Evolutionary conservation across 1,139 yeast genomes (phyloP), one percentile per base, ranked within the genome.

Genomic region (Yarrowia galli): DNA sequence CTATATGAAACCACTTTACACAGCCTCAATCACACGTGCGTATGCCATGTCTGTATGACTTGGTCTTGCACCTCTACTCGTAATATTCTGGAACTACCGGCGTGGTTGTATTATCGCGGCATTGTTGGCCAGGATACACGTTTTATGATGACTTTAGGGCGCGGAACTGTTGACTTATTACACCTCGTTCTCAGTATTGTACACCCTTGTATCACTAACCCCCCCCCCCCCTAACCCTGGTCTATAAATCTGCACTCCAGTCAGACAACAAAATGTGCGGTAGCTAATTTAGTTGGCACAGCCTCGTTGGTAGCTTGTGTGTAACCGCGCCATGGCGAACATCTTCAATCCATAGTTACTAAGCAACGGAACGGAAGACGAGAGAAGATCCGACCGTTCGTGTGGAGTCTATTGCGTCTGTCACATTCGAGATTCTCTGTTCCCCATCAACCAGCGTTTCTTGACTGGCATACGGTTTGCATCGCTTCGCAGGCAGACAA

Each of bases 401-500:
- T 53, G 60, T 23, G 45, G 60, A 53, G 60, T 53, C 35, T 35
- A 15, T 16, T 51, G 58, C 60, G 32, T 53, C 60, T 53, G 23
- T 28, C 18, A 22, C 13, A 22, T n/a, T 13, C 3, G 12, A 9
- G 35, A 28, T 6, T 4, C 12, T n/a, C 16, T 12, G 20, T 49
- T 28, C 32, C 13, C 18, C 25, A 16, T 13, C 32, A 18, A 28
- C 15, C 40, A 12, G 25, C 1, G 6, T 53, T 13, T 22, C 23
- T 36, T 35, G 28, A n/a, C 28, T 13, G 42, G 42, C 28, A 53
- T 36, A 53, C 45, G 60, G 60, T 53, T 53, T 53, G 60, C 60
- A 53, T 53, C 60, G 60, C 60, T 43, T 53, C 43, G 42, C 58
- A 35, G 45, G 15, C 28, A 35, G 42, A 36, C 60, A 53, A 53